phyloP scores from a whole-genome alignment of 2,329 filamentous ascomycete species.

The Nothophoma quercina region DNA sequence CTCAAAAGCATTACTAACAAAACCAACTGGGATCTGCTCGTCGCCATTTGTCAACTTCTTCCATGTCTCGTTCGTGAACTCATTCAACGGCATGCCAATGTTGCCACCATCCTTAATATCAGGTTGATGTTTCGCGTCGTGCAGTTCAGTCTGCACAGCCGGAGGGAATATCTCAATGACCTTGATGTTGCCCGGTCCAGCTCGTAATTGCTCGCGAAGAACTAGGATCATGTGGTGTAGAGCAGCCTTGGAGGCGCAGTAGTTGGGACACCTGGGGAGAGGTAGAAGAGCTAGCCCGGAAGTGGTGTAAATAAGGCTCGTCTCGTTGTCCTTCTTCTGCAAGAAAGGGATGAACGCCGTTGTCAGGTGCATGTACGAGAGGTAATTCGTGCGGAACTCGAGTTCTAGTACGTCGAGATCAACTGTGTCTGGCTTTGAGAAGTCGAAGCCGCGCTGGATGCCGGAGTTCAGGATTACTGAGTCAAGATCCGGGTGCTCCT shows the following conservation, averaged over 20 bases:
- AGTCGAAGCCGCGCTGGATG: constrained; percentile 61
- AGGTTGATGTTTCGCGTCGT: constrained; percentile 63
- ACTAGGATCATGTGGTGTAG: constrained; percentile 62
- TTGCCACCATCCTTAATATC: constrained; percentile 58
- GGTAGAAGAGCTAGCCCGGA: constrained; percentile 61
- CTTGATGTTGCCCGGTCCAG: constrained; percentile 56
- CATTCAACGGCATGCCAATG: constrained; percentile 63
- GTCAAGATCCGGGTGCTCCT: constrained; percentile 59
- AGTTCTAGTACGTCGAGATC: constrained; percentile 54
- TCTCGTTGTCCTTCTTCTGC: constrained; percentile 54
- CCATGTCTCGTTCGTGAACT: constrained; percentile 62
- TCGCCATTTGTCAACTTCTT: constrained; percentile 55
- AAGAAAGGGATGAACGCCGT: constrained; percentile 60
- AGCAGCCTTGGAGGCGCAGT: constrained; percentile 64
- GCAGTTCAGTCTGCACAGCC: constrained; percentile 64
- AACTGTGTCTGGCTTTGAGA: constrained; percentile 57
- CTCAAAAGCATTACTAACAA: constrained; percentile 52
- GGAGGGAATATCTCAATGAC: constrained; percentile 65
- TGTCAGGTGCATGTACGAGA: constrained; percentile 58
- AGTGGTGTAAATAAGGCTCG: constrained; percentile 57
- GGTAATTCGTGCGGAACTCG: constrained; percentile 62
- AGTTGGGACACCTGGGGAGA: constrained; percentile 57
- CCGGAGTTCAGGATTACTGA: constrained; percentile 62
- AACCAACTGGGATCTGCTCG: constrained; percentile 62
- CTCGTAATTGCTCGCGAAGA: constrained; percentile 60